phyloP scores from a whole-genome alignment of 306 rosid species.

The Cucumis hystrix region DNA sequence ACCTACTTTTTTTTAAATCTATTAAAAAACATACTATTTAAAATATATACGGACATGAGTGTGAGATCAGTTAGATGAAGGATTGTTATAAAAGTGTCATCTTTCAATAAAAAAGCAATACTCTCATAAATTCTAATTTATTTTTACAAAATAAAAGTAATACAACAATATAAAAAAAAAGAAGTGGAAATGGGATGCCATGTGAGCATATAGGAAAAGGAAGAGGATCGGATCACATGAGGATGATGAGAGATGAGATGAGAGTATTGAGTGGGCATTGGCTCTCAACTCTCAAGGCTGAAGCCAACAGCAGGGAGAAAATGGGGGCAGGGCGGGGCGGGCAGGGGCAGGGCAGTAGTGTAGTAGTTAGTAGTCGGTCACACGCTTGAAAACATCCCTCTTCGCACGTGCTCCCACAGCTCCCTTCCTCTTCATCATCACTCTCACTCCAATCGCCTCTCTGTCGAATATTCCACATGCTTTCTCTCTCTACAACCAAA shows the following conservation, averaged over 20 bases:
- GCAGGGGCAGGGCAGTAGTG: background rate
- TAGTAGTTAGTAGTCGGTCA: background rate
- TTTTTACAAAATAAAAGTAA: too few species aligned
- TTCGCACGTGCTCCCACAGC: background rate
- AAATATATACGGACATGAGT: too few species aligned
- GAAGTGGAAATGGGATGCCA: background rate
- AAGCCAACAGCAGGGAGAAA: background rate
- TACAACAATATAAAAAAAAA: too few species aligned
- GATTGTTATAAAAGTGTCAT: too few species aligned
- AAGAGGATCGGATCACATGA: background rate
- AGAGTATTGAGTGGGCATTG: background rate
- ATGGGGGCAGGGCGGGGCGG: background rate
- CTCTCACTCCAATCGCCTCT: background rate
- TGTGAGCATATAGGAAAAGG: background rate
- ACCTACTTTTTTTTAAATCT: too few species aligned
- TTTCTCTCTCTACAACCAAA: background rate
- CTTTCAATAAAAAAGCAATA: too few species aligned
- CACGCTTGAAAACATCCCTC: background rate
- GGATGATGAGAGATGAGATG: background rate
- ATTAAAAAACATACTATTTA: too few species aligned
- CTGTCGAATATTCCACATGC: slow-evolving; percentile 9
- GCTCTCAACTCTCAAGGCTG: too few species aligned
- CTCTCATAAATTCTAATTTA: too few species aligned
- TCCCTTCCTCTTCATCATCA: background rate
- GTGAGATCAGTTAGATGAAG: too few species aligned